phyloP scores from a whole-genome alignment of 306 rosid species.

The Urtica urens region DNA sequence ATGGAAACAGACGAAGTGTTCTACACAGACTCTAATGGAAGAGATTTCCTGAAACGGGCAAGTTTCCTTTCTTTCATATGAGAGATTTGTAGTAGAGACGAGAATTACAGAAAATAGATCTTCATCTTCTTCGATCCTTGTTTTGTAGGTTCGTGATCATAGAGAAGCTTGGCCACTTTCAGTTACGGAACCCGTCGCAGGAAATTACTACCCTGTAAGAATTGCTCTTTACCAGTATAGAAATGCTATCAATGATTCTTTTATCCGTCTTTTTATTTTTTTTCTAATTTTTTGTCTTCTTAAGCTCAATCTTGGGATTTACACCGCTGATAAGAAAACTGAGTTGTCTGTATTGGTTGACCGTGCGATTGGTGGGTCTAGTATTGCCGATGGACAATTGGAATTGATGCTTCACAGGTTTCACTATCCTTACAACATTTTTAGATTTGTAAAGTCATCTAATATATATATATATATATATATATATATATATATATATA shows the following conservation, averaged over 20 bases:
- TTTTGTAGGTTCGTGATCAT: conserved; percentile 58
- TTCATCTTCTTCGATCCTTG: neutral
- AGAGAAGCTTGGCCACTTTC: conserved; percentile 73
- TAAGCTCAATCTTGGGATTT: conserved; percentile 87
- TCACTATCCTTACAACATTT: neutral
- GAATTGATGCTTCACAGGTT: conserved; percentile 95
- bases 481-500: too few relatives aligned
- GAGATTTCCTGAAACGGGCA: conserved; percentile 87
- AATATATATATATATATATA: neutral
- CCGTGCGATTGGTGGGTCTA: conserved; percentile 79
- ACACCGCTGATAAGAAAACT: conserved; percentile 43
- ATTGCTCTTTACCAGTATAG: neutral
- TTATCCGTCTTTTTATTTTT: neutral
- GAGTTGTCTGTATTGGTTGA: conserved; percentile 84
- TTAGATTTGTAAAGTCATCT: neutral
- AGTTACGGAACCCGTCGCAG: conserved; percentile 76
- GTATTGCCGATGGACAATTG: conserved; percentile 70
- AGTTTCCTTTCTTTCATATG: neutral
- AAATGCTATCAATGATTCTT: neutral
- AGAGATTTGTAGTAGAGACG: neutral
- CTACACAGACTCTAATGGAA: conserved; percentile 80
- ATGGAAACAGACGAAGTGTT: conserved; percentile 70
- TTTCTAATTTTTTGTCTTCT: conserved; percentile 1
- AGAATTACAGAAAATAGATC: neutral
- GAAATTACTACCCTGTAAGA: conserved; percentile 95